Conservation (phyloP, 768 basidiomycete species). For the Lentinula edodes region DNA sequence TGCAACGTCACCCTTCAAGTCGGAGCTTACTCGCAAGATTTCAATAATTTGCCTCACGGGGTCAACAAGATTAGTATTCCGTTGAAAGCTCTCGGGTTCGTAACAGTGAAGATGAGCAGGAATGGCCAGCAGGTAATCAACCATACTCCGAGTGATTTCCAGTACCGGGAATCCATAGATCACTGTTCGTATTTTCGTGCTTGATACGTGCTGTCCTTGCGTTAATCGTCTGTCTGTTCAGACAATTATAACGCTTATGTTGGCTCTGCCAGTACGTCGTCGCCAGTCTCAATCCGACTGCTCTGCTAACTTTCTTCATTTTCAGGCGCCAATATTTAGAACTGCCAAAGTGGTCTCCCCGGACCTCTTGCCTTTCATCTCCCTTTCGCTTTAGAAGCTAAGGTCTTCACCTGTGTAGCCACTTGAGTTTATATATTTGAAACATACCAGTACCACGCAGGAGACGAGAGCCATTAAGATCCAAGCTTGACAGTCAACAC, state of each 20-base stretch:
- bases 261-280: conserved; percentile 36
- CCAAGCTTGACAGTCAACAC: conserved; percentile 32
- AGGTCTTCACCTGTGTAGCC: too few species aligned
- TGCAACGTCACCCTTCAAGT: conserved; percentile 47
- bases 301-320: too few species aligned
- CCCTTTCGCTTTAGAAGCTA: too few species aligned
- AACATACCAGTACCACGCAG: too few species aligned
- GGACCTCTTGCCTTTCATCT: too few species aligned
- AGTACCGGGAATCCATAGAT: conserved; percentile 26
- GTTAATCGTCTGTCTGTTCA: conserved; percentile 20
- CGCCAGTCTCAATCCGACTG: neutral
- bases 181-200: conserved; percentile 21
- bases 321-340: too few species aligned
- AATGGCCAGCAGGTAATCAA: conserved; percentile 45
- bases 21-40: conserved; percentile 32
- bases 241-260: conserved; percentile 67
- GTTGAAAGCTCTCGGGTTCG: conserved; percentile 45
- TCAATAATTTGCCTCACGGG: conserved; percentile 39
- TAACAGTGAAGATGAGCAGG: conserved; percentile 50
- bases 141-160: conserved; percentile 40
- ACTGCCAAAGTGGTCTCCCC: too few species aligned
- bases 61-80: conserved; percentile 58
- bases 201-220: conserved; percentile 8
- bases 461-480: neutral
- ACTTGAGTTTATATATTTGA: too few species aligned